Base-by-base conservation (phyloP, 805 yeast species). In the Diddensiella caesifluorescens region DNA sequence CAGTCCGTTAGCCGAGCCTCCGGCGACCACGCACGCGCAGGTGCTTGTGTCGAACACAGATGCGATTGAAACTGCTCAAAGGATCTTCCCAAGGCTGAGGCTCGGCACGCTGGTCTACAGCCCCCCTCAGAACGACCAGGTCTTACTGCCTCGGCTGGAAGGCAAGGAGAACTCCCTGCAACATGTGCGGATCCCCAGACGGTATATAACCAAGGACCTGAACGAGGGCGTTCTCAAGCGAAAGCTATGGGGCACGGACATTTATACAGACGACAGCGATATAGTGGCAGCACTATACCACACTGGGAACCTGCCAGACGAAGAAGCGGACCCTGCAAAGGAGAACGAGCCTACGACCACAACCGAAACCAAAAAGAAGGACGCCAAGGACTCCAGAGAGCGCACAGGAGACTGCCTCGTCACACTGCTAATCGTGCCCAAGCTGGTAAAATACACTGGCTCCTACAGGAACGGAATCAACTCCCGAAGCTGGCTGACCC, bases 241-340 rank as follows among this genome's bases (percentile, higher is more conserved):
- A 22, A 65, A 77, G 38, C 71, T 88, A 1, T 90, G 97, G 97
- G 98, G 98, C 2, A 75, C 89, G 1, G 95, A 89, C 33, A 69
- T 92, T 0, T 92, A 90, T 61, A 85, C 97, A 0, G 97, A 92
- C 61, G 98, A 90, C 60, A 83, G 95, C 1, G 95, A 90, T 60
- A 65, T 89, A 2, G 70, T 90, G 27, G 70, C 84, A 4, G 82
- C 80, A 0, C 64, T 90, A 39, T 73, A 77, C 48, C 97, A 92
- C 54, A 66, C 79, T 47, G 96, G 96, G 0, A 63, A 80, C 35
- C 68, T 80, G 43, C 19, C 9, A 6, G 35, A 21, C 5, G 41
- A 26, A 6, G 39, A 18, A 13, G 34, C 31, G n/a, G 39, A 31
- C 20, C 23, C 5, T 12, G 34, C 35, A 12, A 22, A 37, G 22